Evolutionary conservation across 768 basidiomycete species (phyloP).

Genomic region (Botryobasidium botryosum): DNA sequence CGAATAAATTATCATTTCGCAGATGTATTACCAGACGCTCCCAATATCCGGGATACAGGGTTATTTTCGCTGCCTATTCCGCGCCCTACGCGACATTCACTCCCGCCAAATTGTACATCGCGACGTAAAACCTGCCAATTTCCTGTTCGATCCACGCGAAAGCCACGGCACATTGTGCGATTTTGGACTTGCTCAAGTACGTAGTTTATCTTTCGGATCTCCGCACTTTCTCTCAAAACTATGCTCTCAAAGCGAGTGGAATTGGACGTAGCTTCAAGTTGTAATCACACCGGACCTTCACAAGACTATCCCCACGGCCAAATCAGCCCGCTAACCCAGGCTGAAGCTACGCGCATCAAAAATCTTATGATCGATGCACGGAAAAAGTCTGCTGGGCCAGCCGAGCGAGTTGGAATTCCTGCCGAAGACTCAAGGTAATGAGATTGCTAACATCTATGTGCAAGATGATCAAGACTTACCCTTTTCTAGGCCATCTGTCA

Average conservation of each 20-base stretch:
- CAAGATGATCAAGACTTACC: no score
- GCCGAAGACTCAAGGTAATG: constrained; percentile 53
- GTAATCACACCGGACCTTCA: constrained; percentile 62
- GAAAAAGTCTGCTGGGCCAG: constrained; percentile 27
- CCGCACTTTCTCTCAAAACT: constrained; percentile 32
- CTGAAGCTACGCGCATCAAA: constrained; percentile 34
- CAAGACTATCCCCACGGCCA: constrained; percentile 52
- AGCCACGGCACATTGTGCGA: constrained; percentile 80
- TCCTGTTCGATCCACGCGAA: constrained; percentile 75
- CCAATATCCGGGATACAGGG: constrained; percentile 61
- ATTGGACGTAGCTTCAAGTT: constrained; percentile 20
- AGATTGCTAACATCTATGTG: no score
- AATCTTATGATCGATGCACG: constrained; percentile 44
- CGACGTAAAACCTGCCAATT: constrained; percentile 96
- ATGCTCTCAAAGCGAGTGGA: constrained; percentile 6
- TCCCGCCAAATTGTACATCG: constrained; percentile 78
- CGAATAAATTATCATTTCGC: constrained; percentile 2
- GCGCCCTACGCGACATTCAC: constrained; percentile 79
- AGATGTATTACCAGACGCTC: constrained; percentile 59
- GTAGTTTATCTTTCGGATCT: constrained; percentile 17
- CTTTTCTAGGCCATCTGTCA: constrained; percentile 47
- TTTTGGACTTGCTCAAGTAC: constrained; percentile 87
- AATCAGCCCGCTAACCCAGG: constrained; percentile 26
- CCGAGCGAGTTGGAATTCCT: constrained; percentile 63
- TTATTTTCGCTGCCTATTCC: constrained; percentile 84